Conservation (phyloP, 1,139 yeast genomes). For the Pichia norvegensis region DNA sequence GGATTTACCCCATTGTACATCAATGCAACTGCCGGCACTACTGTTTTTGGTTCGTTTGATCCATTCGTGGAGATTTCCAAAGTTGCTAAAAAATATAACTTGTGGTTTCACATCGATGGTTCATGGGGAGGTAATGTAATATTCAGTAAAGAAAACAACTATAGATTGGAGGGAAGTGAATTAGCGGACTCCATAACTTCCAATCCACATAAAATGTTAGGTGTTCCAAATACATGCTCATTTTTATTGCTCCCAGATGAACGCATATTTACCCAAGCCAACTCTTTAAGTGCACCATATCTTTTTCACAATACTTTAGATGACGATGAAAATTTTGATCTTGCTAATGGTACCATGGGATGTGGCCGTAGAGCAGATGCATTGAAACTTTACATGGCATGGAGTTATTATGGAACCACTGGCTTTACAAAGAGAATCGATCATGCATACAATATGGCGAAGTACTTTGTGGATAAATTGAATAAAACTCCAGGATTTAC, state of each 20-base stretch:
- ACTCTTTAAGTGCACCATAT: slow-evolving; percentile 74
- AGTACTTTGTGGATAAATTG: slow-evolving; percentile 48
- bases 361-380: slow-evolving; percentile 86
- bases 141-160: slow-evolving; percentile 46
- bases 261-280: slow-evolving; percentile 57
- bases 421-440: slow-evolving; percentile 56
- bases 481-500: slow-evolving; percentile 36
- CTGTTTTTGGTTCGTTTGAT: slow-evolving; percentile 82
- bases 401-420: slow-evolving; percentile 68
- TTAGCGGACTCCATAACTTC: slow-evolving; percentile 73
- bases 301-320: slow-evolving; percentile 56
- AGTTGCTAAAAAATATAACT: slow-evolving; percentile 44
- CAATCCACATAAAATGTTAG: slow-evolving; percentile 85
- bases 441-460: slow-evolving; percentile 61
- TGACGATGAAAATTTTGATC: slow-evolving; percentile 56
- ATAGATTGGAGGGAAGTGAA: slow-evolving; percentile 51
- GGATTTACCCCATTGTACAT: slow-evolving; percentile 71
- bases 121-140: slow-evolving; percentile 89
- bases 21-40: slow-evolving; percentile 84
- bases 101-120: slow-evolving; percentile 84
- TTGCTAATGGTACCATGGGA: slow-evolving; percentile 90
- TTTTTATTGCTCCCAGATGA: slow-evolving; percentile 69
- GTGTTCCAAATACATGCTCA: slow-evolving; percentile 85
- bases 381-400: slow-evolving; percentile 66
- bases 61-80: slow-evolving; percentile 49